A percentile compares a stretch with the other conserved stretches of the same genome.
phyloP scores from a whole-genome alignment of 129 eudicot species.

The Flaveria robusta region DNA sequence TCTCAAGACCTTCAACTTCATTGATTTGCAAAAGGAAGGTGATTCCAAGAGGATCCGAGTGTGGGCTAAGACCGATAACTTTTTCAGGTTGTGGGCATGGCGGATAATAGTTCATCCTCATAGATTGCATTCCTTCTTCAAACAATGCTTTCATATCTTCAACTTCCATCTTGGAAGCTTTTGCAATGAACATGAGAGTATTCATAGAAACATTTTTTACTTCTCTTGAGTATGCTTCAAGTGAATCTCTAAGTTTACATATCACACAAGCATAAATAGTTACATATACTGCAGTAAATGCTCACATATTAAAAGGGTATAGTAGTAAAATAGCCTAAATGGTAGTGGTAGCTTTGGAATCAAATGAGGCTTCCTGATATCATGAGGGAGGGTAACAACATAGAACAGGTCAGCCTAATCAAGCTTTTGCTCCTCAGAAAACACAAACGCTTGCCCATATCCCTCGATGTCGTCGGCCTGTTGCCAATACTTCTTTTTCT shows the following conservation, averaged over 20 bases:
- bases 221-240: neutral
- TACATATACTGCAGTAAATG: no score
- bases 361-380: constrained; percentile 14
- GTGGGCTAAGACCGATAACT: neutral
- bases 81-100: neutral
- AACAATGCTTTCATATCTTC: neutral
- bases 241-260: neutral
- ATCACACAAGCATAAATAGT: no score
- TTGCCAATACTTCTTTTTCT: constrained; percentile 22
- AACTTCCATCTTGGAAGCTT: neutral
- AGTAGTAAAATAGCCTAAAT: neutral
- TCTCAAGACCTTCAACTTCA: neutral
- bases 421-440: constrained; percentile 20
- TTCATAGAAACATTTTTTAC: neutral
- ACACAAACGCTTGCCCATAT: constrained; percentile 18
- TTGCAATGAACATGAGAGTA: neutral
- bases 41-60: neutral
- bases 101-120: neutral
- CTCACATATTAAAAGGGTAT: no score
- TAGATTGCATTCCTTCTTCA: neutral
- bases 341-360: constrained; percentile 19
- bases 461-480: neutral
- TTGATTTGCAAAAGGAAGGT: neutral
- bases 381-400: constrained; percentile 6
- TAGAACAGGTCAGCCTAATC: constrained; percentile 8